Percentiles rank a stretch among this genome's conserved stretches.
phyloP scores from a whole-genome alignment of 2,329 filamentous ascomycete species.

The Fusarium algeriense region DNA sequence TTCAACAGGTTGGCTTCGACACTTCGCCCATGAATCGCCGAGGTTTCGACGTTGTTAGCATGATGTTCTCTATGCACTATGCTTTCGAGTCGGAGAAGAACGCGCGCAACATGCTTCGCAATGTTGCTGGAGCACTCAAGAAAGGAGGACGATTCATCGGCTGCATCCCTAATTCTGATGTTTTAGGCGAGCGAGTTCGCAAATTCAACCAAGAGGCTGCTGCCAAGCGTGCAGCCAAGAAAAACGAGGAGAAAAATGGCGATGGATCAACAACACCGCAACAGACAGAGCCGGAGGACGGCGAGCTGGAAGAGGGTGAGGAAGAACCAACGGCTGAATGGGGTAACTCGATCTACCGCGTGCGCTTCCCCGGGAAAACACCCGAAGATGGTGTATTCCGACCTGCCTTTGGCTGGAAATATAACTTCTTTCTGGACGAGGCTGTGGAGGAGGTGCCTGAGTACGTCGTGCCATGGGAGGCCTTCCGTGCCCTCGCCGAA shows the following conservation, averaged over 20 bases:
- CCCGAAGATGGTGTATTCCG: conserved; percentile 91
- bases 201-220: conserved; percentile 73
- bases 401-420: conserved; percentile 97
- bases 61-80: conserved; percentile 99
- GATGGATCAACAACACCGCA: conserved; percentile 43
- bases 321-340: conserved; percentile 78
- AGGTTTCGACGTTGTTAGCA: conserved; percentile 95
- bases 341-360: conserved; percentile 93
- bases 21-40: conserved; percentile 77
- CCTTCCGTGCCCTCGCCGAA: conserved; percentile 93
- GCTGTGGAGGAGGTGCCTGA: conserved; percentile 96
- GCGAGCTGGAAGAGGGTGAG: conserved; percentile 71
- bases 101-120: conserved; percentile 90
- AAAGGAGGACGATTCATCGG: conserved; percentile 96
- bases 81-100: conserved; percentile 94
- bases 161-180: conserved; percentile 96
- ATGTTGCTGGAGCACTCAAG: conserved; percentile 89
- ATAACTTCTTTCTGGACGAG: conserved; percentile 95
- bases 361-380: conserved; percentile 86
- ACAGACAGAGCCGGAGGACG: conserved; percentile 54
- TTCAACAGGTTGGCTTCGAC: conserved; percentile 90
- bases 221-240: conserved; percentile 51
- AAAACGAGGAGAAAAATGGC: conserved; percentile 33
- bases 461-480: conserved; percentile 98
- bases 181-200: conserved; percentile 83